Conservation (phyloP, 2,329 filamentous ascomycete genomes). For the Epichloe gansuensis region DNA sequence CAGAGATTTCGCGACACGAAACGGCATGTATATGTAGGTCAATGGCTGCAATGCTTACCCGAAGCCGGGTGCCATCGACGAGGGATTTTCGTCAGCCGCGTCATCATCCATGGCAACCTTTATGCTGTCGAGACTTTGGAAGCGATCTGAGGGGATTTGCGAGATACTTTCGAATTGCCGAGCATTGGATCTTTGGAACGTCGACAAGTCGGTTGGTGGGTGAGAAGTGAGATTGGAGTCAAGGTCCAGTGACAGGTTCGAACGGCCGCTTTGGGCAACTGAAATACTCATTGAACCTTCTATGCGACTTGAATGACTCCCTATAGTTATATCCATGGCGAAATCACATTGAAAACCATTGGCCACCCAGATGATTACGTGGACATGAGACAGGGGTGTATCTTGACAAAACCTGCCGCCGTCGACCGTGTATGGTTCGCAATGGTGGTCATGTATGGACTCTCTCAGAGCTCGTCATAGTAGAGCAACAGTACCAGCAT, state of each 20-base stretch:
- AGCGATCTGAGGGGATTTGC: slow-evolving; percentile 12
- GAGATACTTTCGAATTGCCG: slow-evolving; percentile 23
- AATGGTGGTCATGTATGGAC: slow-evolving; percentile 1
- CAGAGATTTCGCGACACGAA: background rate
- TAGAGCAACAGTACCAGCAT: background rate
- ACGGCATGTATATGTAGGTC: background rate
- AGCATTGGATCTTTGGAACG: background rate
- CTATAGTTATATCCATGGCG: slow-evolving; percentile 4
- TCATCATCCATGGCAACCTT: slow-evolving; percentile 14
- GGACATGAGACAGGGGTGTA: slow-evolving; percentile 1
- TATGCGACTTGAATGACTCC: background rate
- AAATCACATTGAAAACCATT: slow-evolving; percentile 3
- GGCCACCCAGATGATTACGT: slow-evolving; percentile 1
- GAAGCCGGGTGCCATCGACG: slow-evolving; percentile 11
- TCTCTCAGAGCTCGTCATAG: slow-evolving; percentile 1
- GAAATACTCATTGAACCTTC: background rate
- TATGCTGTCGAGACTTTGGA: slow-evolving; percentile 8
- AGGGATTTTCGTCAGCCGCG: slow-evolving; percentile 12
- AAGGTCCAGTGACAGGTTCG: slow-evolving; percentile 7
- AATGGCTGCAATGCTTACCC: slow-evolving; percentile 16
- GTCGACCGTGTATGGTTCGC: slow-evolving; percentile 5
- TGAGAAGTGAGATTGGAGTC: slow-evolving; percentile 3
- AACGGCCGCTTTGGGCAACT: background rate
- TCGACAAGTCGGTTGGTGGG: background rate
- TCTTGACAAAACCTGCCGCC: slow-evolving; percentile 1